Base-by-base conservation (phyloP, 2,329 filamentous ascomycete species). In the Xylaria sp. region DNA sequence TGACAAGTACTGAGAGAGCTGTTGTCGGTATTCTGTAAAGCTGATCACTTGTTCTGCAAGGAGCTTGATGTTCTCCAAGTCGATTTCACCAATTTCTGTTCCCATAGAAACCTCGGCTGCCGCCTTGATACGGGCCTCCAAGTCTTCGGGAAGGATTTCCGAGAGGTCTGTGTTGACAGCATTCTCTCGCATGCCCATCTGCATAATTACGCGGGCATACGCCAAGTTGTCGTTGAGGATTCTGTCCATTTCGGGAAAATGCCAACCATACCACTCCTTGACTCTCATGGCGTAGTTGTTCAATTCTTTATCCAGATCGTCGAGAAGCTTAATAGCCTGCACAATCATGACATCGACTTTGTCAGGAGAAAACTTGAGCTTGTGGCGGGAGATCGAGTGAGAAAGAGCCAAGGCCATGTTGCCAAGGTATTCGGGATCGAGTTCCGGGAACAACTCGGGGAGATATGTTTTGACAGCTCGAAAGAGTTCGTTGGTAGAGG, bases 291-390 rank as follows among this genome's bases (percentile, higher is more conserved):
- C 94, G 76, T 97, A 98, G 72, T 92, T 95, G 83, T 99, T 99
- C 68, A 99, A 84, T 80, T 99, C 95, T 85, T 99, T 99, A 83
- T 99, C 95, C 65, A 99, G 83, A 69, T 99, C 95, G 76, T 99
- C 95, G 49, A 99, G 85, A 54, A 97, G 87, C 68, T 91, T 90
- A 76, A 99, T 95, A 60, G 94, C 94, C 81, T 99, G 95, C 61
- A 99, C 94, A 75, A 99, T 97, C 95, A 99, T 99, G 54, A 95
- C 95, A 77, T 99, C 95, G 70, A 99, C 94, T 85, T 99, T 99
- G 76, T 99, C 94, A 60, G 94, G 91, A 8, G 92, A 97, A 82
- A 99, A 99, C 84, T 97, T 97, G 75, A 99, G 88, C 85, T 97
- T 98, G 83, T 99, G 94, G 68, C 94, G 90, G 50, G 94, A 96